phyloP scores from a whole-genome alignment of 306 rosid species.

The Bauhinia variegata region DNA sequence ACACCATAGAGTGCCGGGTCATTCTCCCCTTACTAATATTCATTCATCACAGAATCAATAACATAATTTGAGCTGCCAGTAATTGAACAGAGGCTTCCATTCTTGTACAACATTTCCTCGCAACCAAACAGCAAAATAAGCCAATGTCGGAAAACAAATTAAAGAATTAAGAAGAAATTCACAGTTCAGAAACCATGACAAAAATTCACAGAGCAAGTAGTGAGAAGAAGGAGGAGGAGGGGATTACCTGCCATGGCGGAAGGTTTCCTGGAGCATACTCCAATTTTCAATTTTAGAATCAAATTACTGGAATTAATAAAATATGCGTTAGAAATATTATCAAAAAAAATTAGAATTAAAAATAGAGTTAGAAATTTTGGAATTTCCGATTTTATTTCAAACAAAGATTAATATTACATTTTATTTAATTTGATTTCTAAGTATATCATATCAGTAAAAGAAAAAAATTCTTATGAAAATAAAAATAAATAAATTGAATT shows the following conservation, averaged over 20 bases:
- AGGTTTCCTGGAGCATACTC: not conserved
- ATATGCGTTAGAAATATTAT: too few species aligned
- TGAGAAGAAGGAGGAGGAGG: not conserved
- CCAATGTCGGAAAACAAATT: not conserved
- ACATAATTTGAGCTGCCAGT: not conserved
- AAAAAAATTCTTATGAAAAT: too few species aligned
- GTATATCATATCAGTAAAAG: too few species aligned
- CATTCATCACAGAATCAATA: not conserved
- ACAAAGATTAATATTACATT: too few species aligned
- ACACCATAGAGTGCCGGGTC: not conserved
- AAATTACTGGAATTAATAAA: too few species aligned
- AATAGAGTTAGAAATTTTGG: too few species aligned
- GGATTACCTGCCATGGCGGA: conserved; percentile 35
- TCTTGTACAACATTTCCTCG: conserved; percentile 7
- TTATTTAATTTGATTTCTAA: too few species aligned
- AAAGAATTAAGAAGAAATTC: not conserved
- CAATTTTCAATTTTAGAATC: too few species aligned
- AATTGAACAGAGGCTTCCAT: not conserved
- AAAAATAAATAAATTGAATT: too few species aligned
- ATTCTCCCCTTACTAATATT: not conserved
- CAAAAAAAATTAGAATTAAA: too few species aligned
- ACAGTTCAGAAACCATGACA: not conserved
- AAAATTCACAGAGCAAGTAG: conserved; percentile 2
- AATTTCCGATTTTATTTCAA: too few species aligned
- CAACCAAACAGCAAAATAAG: not conserved